phyloP scores from a whole-genome alignment of 495 filamentous ascomycete species.

The Terfezia boudieri region DNA sequence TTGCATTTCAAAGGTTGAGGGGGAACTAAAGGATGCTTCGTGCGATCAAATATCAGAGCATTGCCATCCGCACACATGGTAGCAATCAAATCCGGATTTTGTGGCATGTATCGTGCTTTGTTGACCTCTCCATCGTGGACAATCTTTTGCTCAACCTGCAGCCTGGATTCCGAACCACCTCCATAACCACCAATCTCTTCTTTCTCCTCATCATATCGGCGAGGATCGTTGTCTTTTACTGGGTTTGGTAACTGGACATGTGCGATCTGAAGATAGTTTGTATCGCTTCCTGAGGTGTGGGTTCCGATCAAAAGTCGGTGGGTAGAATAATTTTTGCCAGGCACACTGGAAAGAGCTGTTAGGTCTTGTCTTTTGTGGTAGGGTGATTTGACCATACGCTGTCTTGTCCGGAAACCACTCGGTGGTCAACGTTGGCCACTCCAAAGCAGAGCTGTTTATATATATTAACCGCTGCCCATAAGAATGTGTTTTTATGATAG shows the following conservation, averaged over 20 bases:
- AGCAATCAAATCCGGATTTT: conserved; percentile 93
- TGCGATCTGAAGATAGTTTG: conserved; percentile 89
- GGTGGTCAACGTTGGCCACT: conserved; percentile 93
- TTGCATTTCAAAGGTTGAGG: conserved; percentile 37
- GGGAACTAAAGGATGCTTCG: conserved; percentile 55
- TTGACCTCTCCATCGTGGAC: conserved; percentile 94
- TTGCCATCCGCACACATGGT: conserved; percentile 74
- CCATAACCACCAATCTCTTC: conserved; percentile 91
- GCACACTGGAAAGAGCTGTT: conserved; percentile 7
- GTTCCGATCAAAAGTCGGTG: conserved; percentile 88
- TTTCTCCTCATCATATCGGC: conserved; percentile 71
- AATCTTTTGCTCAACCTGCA: conserved; percentile 83
- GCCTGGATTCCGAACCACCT: conserved; percentile 42
- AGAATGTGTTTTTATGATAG: neutral
- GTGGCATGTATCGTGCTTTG: conserved; percentile 91
- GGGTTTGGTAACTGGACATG: conserved; percentile 75
- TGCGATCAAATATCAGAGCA: conserved; percentile 83
- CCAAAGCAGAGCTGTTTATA: conserved; percentile 50
- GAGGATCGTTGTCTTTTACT: conserved; percentile 40
- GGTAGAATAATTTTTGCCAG: conserved; percentile 65
- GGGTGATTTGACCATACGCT: conserved; percentile 29
- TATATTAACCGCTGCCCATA: neutral
- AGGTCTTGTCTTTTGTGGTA: too few species aligned
- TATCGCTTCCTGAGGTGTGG: conserved; percentile 67
- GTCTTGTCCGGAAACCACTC: conserved; percentile 98